These are phyloP conservation scores for Vanrija humicola DNA, from an alignment of 1,284 basidiomycete genomes.

Conservation along the genomic window DNA sequence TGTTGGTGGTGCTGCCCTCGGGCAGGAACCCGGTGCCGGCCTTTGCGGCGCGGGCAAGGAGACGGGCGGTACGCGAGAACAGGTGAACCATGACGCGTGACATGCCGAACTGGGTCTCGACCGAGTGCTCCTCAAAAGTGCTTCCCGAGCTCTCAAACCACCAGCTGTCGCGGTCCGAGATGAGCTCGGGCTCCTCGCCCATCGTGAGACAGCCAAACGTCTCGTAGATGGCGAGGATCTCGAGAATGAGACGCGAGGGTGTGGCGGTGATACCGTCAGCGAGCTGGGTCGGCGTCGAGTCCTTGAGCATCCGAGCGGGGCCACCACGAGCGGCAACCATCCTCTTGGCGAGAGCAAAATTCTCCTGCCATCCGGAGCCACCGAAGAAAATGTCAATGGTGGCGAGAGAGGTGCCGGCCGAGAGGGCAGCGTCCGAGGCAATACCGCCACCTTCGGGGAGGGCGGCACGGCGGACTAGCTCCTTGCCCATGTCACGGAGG, in stretches of 20 bases:
- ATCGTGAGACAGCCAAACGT: constrained; percentile 52
- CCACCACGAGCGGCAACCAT: constrained; percentile 51
- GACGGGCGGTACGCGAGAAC: constrained; percentile 34
- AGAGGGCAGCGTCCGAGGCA: constrained; percentile 49
- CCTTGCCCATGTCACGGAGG: constrained; percentile 37
- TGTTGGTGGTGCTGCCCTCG: constrained; percentile 21
- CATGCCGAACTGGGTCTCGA: constrained; percentile 55
- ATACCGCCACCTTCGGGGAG: constrained; percentile 18
- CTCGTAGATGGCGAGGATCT: constrained; percentile 55
- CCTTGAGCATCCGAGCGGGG: constrained; percentile 44
- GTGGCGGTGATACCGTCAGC: constrained; percentile 48
- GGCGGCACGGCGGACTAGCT: constrained; percentile 33
- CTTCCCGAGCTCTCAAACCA: constrained; percentile 44
- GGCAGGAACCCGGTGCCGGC: constrained; percentile 32
- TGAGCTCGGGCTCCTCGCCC: constrained; percentile 50
- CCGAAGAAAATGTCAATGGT: constrained; percentile 54
- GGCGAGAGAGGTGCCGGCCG: constrained; percentile 50
- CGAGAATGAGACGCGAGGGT: constrained; percentile 50
- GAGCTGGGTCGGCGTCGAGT: constrained; percentile 28
- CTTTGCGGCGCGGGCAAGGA: constrained; percentile 28
- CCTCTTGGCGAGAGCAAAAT: constrained; percentile 51
- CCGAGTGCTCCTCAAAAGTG: constrained; percentile 49
- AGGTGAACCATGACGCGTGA: constrained; percentile 45
- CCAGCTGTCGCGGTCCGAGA: constrained; percentile 50
- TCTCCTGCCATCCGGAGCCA: constrained; percentile 51